phyloP scores from a whole-genome alignment of 148 eudicot genomes.

The Rhododendron mucronatum region DNA sequence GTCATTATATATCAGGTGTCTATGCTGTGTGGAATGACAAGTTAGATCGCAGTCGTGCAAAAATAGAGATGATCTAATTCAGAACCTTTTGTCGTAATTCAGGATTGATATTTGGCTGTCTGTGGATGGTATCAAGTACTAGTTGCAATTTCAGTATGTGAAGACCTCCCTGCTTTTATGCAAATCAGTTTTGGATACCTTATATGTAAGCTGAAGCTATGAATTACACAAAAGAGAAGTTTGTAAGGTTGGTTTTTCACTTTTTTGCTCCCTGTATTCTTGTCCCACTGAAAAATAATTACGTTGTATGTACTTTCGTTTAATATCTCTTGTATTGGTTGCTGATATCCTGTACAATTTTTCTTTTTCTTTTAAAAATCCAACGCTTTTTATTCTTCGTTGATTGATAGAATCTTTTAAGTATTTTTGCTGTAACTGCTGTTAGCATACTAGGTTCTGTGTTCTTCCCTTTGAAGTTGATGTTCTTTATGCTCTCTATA shows the following conservation, averaged over 20 bases:
- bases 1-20: background rate
- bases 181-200: background rate
- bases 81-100: background rate
- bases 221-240: background rate
- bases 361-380: background rate
- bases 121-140: background rate
- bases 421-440: background rate
- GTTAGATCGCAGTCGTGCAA: background rate
- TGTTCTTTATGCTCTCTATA: background rate
- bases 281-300: background rate
- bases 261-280: background rate
- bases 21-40: background rate
- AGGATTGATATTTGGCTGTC: background rate
- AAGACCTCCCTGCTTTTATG: background rate
- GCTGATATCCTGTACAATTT: background rate
- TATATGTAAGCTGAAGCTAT: background rate
- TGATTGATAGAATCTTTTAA: background rate
- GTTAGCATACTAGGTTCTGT: background rate
- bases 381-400: background rate
- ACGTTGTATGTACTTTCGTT: background rate
- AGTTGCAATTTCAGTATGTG: background rate
- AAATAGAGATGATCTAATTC: background rate
- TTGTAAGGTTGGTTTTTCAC: conserved; percentile 16
- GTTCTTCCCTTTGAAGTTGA: background rate
- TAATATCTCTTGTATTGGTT: background rate